Base-by-base conservation (phyloP, 345 rosid genomes). In the Diplotaxis tenuifolia region DNA sequence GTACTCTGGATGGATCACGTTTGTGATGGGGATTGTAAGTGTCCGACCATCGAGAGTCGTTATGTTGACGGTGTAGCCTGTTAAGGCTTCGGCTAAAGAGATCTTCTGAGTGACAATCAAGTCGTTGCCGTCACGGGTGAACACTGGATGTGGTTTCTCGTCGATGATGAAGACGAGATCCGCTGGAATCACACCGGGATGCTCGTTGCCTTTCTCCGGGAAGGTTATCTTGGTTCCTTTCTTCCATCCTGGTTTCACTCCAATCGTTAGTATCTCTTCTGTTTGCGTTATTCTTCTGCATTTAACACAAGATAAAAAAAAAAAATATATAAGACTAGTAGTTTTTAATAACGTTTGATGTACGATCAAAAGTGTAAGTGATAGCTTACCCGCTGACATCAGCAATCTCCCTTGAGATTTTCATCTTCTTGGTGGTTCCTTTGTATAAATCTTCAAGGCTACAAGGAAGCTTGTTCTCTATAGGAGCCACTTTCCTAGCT, bases 401-500 rank as follows among this genome's bases (percentile, higher is more conserved):
- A 40, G 60, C 72, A 49, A 80, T 78, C 71, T 84, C 86, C 56
- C 90, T 75, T 5, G 88, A 86, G 68, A 86, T 84, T 76, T 84
- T 86, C 88, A 86, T 84, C 84, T 84, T 86, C 83, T 81, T 86
- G n/a, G 86, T 83, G 49, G 81, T 80, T 23, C 88, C 90, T 62
- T 76, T 86, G 65, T 81, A 86, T 6, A 86, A 81, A 29, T 86
- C 90, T 68, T 86, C 90, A 76, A 86, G 84, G 75, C 84, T 84
- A 71, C 88, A 86, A 21, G 85, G 81, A 73, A 86, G 73, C 47
- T 80, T 80, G 52, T 86, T 67, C 71, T 86, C 88, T 0, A 84
- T 83, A 0, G 90, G 81, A 38, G 88, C 82, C 7, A 79, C 85
- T 70, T 84, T 86, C 36, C 73, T 74, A 28, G 86, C 84, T 27